A percentile compares a stretch with the other conserved stretches of the same genome.
phyloP scores from a whole-genome alignment of 139 green algal species.

The Chlamydomonas asymmetrica region DNA sequence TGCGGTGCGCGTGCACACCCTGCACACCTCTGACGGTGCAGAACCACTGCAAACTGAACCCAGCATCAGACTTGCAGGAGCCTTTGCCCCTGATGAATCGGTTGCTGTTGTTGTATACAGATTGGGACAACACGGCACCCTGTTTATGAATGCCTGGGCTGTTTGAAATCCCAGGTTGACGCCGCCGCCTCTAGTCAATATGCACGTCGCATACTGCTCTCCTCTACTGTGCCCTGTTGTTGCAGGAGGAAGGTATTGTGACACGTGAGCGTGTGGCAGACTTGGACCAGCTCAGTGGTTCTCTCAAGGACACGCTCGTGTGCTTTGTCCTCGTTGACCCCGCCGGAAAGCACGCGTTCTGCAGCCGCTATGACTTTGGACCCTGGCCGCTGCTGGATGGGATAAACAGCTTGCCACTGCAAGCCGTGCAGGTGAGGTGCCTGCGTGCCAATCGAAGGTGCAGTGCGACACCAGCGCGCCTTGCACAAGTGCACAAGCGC shows the following conservation, averaged over 20 bases:
- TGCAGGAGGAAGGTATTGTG: constrained; percentile 53
- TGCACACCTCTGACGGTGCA: too few relatives aligned
- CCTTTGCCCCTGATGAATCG: too few relatives aligned
- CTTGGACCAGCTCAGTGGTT: background rate
- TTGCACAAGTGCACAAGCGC: too few relatives aligned
- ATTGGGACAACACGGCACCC: background rate
- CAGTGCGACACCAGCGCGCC: too few relatives aligned
- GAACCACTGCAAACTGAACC: too few relatives aligned
- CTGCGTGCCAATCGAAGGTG: too few relatives aligned
- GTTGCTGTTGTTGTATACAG: background rate
- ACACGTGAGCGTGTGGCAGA: constrained; percentile 43
- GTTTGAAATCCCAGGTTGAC: constrained; percentile 9
- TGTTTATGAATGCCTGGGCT: background rate
- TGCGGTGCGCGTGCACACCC: constrained; percentile 58
- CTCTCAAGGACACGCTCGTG: constrained; percentile 69
- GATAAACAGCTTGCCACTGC: constrained; percentile 31
- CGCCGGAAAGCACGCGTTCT: constrained; percentile 70
- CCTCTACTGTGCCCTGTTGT: too few relatives aligned
- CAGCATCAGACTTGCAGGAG: too few relatives aligned
- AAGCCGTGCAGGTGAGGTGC: constrained; percentile 30
- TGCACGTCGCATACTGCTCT: too few relatives aligned
- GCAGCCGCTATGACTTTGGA: constrained; percentile 89
- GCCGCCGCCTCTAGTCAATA: too few relatives aligned
- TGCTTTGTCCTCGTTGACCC: constrained; percentile 92
- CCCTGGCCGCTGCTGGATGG: constrained; percentile 86